Conservation (phyloP, 108 stramenopile genomes). For the Cyclostephanos invisitatus region DNA sequence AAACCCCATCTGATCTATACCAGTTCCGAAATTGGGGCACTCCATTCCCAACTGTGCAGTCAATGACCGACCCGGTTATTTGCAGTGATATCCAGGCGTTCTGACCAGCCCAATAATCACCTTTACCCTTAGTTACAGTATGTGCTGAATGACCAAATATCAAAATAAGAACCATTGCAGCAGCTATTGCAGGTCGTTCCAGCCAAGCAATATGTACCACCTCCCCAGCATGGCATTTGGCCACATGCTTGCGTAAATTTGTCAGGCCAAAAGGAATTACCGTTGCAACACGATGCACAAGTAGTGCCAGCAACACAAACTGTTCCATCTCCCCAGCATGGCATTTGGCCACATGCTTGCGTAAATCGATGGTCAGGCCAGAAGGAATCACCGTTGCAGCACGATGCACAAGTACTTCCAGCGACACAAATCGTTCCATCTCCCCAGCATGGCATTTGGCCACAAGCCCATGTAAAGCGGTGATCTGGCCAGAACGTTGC, state of each 20-base stretch:
- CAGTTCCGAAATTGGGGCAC: no score
- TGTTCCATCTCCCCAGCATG: not conserved
- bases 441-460: constrained; percentile 1
- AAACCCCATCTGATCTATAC: no score
- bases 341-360: not conserved
- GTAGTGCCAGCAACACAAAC: not conserved
- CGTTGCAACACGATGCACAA: not conserved
- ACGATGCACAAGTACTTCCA: not conserved
- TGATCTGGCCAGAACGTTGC: no score
- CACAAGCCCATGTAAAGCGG: not conserved
- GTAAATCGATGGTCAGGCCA: not conserved
- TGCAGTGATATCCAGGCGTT: no score
- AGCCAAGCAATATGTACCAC: not conserved
- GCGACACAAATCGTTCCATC: not conserved
- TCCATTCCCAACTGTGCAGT: no score
- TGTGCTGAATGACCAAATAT: no score
- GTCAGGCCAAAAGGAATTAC: not conserved
- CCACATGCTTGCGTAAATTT: not conserved
- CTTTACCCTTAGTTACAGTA: no score
- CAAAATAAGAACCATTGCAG: no score
- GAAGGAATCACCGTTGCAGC: not conserved
- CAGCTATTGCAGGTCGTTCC: not conserved
- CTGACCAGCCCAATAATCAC: no score
- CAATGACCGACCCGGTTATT: no score
- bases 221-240: not conserved